Base-by-base conservation (phyloP, 2,329 filamentous ascomycete genomes). In the Amphichorda felina region DNA sequence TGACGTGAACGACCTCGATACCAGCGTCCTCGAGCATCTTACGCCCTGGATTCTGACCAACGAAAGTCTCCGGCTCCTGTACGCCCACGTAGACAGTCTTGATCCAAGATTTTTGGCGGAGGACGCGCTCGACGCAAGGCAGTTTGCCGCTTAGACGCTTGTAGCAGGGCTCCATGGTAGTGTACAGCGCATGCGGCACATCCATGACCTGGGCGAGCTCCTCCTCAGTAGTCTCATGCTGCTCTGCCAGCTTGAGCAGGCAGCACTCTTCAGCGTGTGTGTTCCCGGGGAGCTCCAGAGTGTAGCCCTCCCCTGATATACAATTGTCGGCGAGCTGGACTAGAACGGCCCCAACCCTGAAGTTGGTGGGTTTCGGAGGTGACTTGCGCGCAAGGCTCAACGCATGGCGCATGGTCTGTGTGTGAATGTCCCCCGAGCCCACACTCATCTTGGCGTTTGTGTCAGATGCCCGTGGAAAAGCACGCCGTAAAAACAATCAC, bases 211-310 rank as follows among this genome's bases (percentile, higher is more conserved):
- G 39, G 1, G 72, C 59, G 4, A 86, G 66, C 1, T 59, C 52
- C 35, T 73, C 70, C 43, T 82, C 77, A 0, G 66, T 39, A 0
- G 68, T 60, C 2, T 51, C 50, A 37, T 72, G 53, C 42, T 62
- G 47, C 33, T 61, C 49, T 2, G 73, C 64, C 11, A 79, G 70
- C 55, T 98, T 96, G 33, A 79, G 59, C 38, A 98, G 70, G 51
- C 86, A 94, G 56, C 82, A 89, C 61, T 98, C 87, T 54, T 98
- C 91, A 4, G 91, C 91, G 52, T 98, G 91, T 0, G 91, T 96
- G 61, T 98, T 98, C 29, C 89, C 91, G 0, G 77, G 70, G 4
- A 88, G 75, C 57, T 98, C 89, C 39, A 95, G 70, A 0, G 91
- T 95, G 61, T 89, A 96, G 37, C 91, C 89, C 2, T 84, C 83